These are phyloP conservation scores for Phytophthora kernoviae DNA, from an alignment of 352 stramenopile genomes.

Conservation along the genomic window DNA sequence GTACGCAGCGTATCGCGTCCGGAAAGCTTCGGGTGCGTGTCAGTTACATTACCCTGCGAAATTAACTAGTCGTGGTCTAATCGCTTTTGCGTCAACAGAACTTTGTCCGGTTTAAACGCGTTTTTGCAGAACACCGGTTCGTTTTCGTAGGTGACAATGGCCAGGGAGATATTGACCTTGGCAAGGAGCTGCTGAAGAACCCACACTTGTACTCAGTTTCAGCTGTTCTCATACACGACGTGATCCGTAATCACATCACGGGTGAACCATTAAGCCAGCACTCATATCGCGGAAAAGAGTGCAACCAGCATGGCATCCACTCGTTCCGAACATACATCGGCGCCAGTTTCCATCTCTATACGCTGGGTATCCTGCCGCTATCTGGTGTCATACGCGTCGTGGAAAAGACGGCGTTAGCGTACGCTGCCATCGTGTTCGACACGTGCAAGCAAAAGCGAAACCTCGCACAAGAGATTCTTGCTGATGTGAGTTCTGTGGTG, in stretches of 20 bases:
- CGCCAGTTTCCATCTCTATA: constrained; percentile 62
- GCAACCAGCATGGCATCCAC: constrained; percentile 63
- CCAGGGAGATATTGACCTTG: constrained; percentile 81
- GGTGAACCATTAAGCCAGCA: constrained; percentile 23
- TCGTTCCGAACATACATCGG: constrained; percentile 85
- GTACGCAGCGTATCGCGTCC: constrained; percentile 64
- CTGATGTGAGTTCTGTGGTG: constrained; percentile 60
- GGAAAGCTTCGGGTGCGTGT: constrained; percentile 66
- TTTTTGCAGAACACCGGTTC: constrained; percentile 78
- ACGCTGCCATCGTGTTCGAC: constrained; percentile 71
- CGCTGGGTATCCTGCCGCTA: constrained; percentile 50
- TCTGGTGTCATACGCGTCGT: constrained; percentile 65
- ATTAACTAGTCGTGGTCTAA: constrained; percentile 3
- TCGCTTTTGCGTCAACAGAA: constrained; percentile 39
- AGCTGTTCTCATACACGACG: constrained; percentile 79
- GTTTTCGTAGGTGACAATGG: constrained; percentile 86
- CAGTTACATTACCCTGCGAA: not conserved
- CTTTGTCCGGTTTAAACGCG: constrained; percentile 71
- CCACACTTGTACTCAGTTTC: constrained; percentile 59
- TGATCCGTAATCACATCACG: constrained; percentile 72
- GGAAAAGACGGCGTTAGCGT: constrained; percentile 58
- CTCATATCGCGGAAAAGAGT: constrained; percentile 75
- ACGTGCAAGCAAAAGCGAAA: constrained; percentile 55
- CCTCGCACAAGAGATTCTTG: constrained; percentile 63
- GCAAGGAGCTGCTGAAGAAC: constrained; percentile 65